Conservation (phyloP, 441 rosid species). For the Kokia cookei region DNA sequence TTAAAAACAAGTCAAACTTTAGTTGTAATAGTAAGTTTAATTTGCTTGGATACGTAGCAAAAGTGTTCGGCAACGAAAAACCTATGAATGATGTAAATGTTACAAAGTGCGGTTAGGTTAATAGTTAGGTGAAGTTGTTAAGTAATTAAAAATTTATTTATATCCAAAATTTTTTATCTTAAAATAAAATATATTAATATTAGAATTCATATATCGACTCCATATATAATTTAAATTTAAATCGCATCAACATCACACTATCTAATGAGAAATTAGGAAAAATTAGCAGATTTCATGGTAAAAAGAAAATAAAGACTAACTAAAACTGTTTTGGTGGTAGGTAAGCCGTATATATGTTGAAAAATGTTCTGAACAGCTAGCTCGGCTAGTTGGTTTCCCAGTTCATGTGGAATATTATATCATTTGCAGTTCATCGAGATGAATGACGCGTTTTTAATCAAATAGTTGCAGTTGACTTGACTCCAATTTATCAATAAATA, state of each 20-base stretch:
- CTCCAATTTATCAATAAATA: not conserved
- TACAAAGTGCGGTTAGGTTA: not conserved
- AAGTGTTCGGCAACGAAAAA: not conserved
- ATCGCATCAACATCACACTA: too few species aligned
- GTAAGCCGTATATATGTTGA: not conserved
- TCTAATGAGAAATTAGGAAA: not conserved
- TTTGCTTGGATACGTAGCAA: not conserved
- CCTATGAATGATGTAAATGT: not conserved
- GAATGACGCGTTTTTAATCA: conserved; percentile 19
- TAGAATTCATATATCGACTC: too few species aligned
- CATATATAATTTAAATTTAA: too few species aligned
- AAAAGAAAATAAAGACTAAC: not conserved
- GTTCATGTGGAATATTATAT: not conserved
- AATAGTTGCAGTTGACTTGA: conserved; percentile 24
- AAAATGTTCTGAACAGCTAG: not conserved
- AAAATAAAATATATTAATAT: too few species aligned
- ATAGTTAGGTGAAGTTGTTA: not conserved
- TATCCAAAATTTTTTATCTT: too few species aligned
- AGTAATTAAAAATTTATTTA: not conserved
- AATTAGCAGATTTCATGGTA: not conserved
- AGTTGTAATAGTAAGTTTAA: too few species aligned
- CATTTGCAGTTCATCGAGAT: not conserved
- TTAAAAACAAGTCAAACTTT: too few species aligned
- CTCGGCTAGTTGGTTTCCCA: not conserved
- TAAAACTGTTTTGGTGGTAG: not conserved